Conservation (phyloP, 1,284 basidiomycete genomes). For the Malassezia globosa region DNA sequence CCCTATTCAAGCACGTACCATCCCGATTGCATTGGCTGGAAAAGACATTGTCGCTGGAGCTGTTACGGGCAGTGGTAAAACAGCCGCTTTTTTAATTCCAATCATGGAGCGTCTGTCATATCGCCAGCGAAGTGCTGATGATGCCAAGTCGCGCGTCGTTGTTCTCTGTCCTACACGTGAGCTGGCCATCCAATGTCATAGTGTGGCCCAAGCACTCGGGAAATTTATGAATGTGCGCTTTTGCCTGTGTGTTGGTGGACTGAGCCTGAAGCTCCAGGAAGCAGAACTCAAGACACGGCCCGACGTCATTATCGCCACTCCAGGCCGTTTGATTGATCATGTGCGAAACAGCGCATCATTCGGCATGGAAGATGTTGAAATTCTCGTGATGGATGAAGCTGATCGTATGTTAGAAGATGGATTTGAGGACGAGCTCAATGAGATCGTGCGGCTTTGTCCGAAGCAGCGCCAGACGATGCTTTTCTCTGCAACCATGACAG, state of each 20-base stretch:
- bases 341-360: slow-evolving; percentile 90
- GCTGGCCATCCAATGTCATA: slow-evolving; percentile 49
- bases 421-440: slow-evolving; percentile 85
- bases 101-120: slow-evolving; percentile 58
- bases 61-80: slow-evolving; percentile 89
- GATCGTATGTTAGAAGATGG: slow-evolving; percentile 96
- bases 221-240: slow-evolving; percentile 22
- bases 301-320: slow-evolving; percentile 51
- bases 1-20: slow-evolving; percentile 57
- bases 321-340: slow-evolving; percentile 51
- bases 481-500: slow-evolving; percentile 96
- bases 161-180: slow-evolving; percentile 52
- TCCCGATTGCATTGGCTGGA: slow-evolving; percentile 49
- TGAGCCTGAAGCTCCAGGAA: slow-evolving; percentile 37
- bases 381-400: slow-evolving; percentile 90
- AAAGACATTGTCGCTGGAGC: slow-evolving; percentile 60
- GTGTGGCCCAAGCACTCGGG: slow-evolving; percentile 34
- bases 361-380: slow-evolving; percentile 80
- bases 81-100: slow-evolving; percentile 76
- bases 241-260: slow-evolving; percentile 19
- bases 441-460: slow-evolving; percentile 84
- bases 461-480: slow-evolving; percentile 87
- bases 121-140: slow-evolving; percentile 8
- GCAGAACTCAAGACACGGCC: slow-evolving; percentile 46
- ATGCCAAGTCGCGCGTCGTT: slow-evolving; percentile 35